A percentile compares a stretch with the other conserved stretches of the same genome.
Conservation (phyloP, 2,329 filamentous ascomycete species). For the Hypoxylon sp. region DNA sequence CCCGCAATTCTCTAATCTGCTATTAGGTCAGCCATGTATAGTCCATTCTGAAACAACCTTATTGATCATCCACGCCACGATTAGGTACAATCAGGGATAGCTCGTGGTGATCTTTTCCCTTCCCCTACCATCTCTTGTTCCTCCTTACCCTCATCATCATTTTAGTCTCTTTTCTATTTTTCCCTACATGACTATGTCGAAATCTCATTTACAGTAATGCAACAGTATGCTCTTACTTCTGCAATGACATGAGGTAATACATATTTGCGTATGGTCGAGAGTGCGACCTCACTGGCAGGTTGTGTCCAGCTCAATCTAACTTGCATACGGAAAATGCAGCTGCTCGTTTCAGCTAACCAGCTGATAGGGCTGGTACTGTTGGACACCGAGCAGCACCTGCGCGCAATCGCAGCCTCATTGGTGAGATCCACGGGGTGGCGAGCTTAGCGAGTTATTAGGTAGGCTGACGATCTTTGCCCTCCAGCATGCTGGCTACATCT, state of each 20-base stretch:
- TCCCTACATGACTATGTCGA: constrained; percentile 5
- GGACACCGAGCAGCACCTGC: constrained; percentile 26
- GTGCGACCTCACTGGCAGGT: constrained; percentile 22
- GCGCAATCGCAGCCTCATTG: constrained; percentile 23
- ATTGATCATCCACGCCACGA: constrained; percentile 27
- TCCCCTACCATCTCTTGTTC: not conserved
- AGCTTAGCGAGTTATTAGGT: constrained; percentile 19
- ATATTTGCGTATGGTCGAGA: constrained; percentile 20
- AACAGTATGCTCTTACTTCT: constrained; percentile 19
- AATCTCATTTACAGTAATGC: constrained; percentile 11
- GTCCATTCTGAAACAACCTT: constrained; percentile 31
- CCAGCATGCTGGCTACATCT: constrained; percentile 19
- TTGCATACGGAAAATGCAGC: constrained; percentile 41
- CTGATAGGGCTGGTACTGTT: constrained; percentile 43
- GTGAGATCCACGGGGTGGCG: constrained; percentile 31
- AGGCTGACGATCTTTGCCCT: constrained; percentile 27
- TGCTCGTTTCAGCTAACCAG: constrained; percentile 44
- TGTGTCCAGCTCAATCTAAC: constrained; percentile 44
- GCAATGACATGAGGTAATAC: constrained; percentile 32
- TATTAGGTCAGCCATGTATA: constrained; percentile 27
- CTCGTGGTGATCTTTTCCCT: constrained; percentile 14
- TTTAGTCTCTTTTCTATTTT: constrained; percentile 30
- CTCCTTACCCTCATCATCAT: constrained; percentile 6
- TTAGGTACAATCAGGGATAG: not conserved
- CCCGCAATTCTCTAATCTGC: constrained; percentile 3